These are phyloP conservation scores for Pterula multifida DNA, from an alignment of 1,284 basidiomycete genomes.

Conservation along the genomic window DNA sequence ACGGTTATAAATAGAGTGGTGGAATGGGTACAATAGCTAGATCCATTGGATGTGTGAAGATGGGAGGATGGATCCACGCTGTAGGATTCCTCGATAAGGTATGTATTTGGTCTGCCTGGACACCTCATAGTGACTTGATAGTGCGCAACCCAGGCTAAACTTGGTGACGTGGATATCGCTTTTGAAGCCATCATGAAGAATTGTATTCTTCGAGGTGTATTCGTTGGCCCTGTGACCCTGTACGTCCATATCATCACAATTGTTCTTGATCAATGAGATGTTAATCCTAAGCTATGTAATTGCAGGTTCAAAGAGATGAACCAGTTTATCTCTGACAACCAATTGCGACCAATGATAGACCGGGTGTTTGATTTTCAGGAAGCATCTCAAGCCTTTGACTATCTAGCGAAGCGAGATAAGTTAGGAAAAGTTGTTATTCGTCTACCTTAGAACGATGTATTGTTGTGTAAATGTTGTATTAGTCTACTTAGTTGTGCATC, in stretches of 20 bases:
- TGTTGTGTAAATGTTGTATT: not conserved
- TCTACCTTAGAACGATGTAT: not conserved
- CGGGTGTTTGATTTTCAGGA: constrained; percentile 3
- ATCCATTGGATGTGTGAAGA: not conserved
- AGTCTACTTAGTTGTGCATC: not conserved
- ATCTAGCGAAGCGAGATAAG: not conserved
- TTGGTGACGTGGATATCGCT: not conserved
- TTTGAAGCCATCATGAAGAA: constrained; percentile 1
- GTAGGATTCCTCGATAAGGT: not conserved
- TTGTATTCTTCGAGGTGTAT: not conserved
- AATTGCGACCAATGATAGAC: not conserved
- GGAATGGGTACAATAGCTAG: not conserved
- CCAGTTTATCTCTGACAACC: not conserved
- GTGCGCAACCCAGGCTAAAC: not conserved
- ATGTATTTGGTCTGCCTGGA: not conserved
- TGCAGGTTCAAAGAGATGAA: constrained; percentile 1
- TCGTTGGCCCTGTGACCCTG: not conserved
- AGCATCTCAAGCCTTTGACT: not conserved
- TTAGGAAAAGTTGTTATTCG: constrained; percentile 4
- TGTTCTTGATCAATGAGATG: not conserved
- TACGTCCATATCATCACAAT: not conserved
- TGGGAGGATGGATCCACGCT: not conserved
- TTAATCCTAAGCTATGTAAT: not conserved
- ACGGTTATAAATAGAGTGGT: not conserved
- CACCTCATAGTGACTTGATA: not conserved